A percentile compares a stretch with the other conserved stretches of the same genome.
Evolutionary conservation across 768 basidiomycete species (phyloP).

Genomic region (Mycena galopus): DNA sequence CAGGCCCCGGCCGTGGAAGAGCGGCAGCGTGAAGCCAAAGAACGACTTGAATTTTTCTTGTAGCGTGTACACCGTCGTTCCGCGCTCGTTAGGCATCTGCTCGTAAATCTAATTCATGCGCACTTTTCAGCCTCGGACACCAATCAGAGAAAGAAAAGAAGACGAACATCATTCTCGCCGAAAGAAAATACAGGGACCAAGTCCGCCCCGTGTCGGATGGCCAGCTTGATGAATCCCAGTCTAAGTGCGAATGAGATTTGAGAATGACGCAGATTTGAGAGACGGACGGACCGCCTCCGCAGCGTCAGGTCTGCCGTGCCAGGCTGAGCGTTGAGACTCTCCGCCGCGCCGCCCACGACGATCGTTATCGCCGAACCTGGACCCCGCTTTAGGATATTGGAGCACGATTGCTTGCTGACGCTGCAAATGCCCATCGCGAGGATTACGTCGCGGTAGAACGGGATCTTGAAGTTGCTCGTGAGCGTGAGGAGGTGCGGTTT

Average conservation of each 20-base stretch:
- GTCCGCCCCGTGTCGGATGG: slow-evolving; percentile 93
- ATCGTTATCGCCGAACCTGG: slow-evolving; percentile 86
- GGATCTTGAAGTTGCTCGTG: slow-evolving; percentile 90
- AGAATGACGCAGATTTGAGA: neutral
- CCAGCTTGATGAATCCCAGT: slow-evolving; percentile 95
- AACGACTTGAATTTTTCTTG: slow-evolving; percentile 93
- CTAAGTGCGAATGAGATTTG: slow-evolving; percentile 50
- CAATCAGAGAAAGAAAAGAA: neutral
- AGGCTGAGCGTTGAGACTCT: slow-evolving; percentile 93
- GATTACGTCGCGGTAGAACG: slow-evolving; percentile 93
- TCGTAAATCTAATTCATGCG: slow-evolving; percentile 86
- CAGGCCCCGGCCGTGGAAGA: slow-evolving; percentile 97
- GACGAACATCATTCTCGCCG: slow-evolving; percentile 95
- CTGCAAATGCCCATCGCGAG: slow-evolving; percentile 91
- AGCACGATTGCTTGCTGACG: slow-evolving; percentile 91
- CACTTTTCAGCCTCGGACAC: neutral
- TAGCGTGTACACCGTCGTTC: slow-evolving; percentile 86
- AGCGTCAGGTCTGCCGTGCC: slow-evolving; percentile 96
- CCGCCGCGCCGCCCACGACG: slow-evolving; percentile 96
- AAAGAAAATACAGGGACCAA: slow-evolving; percentile 98
- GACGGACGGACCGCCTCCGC: slow-evolving; percentile 67
- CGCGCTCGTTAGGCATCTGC: slow-evolving; percentile 96
- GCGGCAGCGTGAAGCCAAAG: slow-evolving; percentile 95
- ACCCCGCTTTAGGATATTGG: slow-evolving; percentile 82
- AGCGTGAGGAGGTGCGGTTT: slow-evolving; percentile 93